Evolutionary conservation across 352 stramenopile genomes (phyloP), one percentile per base, ranked within the genome.

Genomic region (Phytophthora pistaciae): DNA sequence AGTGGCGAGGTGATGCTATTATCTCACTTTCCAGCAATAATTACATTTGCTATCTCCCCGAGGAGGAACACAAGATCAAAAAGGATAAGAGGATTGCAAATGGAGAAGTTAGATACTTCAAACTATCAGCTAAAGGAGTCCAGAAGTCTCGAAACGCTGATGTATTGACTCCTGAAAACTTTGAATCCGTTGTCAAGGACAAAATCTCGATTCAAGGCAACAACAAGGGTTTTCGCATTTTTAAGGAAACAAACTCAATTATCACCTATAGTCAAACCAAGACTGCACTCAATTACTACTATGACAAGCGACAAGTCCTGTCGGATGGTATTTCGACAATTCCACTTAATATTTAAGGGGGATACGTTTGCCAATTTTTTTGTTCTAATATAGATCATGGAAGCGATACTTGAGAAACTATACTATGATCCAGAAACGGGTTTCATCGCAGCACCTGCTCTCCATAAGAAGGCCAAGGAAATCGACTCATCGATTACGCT

Each of bases 1-100:
- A 78, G 44, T 70, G 56, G 66, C 42, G 38, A 25, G 58, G 64
- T 5, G 50, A 68, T 55, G 50, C 44, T 36, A 77, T 77, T 54
- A 38, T 77, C 1, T 70, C 40, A 31, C 20, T 74, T 11, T 62
- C 36, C 1, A n/a, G 14, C 8, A 78, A 78, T n/a, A 71, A 55
- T 20, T 55, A 55, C 20, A 55, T 55, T 8, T 58, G 53, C 53
- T 58, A 58, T 44, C 53, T 58, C 9, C 27, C 27, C 16, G 53
- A 58, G 8, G 50, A 57, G 13, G 33, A 14, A 21, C 38, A 57
- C 25, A 58, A 58, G 53, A 10, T 36, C 44, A 21, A 55, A 18
- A 44, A 44, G 36, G 36, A 44, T 31, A 31, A 31, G 27, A 5
- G 4, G 27, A 31, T 31, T 31, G 27, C 6, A 31, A 31, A 31